Conservation (phyloP, 345 rosid species). For the Psidium guajava region DNA sequence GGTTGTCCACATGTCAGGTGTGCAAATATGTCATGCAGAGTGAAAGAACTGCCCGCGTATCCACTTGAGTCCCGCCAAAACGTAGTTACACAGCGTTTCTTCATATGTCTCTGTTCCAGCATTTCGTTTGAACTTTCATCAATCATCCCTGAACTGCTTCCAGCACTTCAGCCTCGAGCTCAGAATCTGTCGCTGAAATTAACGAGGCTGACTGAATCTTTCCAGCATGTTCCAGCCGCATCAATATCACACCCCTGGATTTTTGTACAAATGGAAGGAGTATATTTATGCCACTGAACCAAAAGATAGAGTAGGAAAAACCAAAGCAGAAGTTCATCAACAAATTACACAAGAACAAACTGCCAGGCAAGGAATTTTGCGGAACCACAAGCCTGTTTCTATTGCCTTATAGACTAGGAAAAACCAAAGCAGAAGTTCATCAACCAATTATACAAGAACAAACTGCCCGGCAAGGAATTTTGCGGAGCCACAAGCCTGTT, state of each 20-base stretch:
- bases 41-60: not conserved
- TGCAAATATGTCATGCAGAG: not conserved
- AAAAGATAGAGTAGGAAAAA: not conserved
- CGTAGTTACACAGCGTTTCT: not conserved
- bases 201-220: slow-evolving; percentile 90
- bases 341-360: not conserved
- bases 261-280: not conserved
- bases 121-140: not conserved
- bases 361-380: not conserved
- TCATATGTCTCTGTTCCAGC: not conserved
- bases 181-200: slow-evolving; percentile 54
- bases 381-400: too few relatives aligned
- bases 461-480: not conserved
- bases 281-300: not conserved
- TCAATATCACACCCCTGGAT: slow-evolving; percentile 80
- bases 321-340: not conserved
- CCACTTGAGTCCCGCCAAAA: not conserved
- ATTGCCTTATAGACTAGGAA: not conserved
- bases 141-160: not conserved
- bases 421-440: not conserved
- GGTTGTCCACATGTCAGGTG: not conserved
- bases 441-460: not conserved
- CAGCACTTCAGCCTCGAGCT: slow-evolving; percentile 13
- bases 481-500: too few relatives aligned
- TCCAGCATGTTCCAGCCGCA: slow-evolving; percentile 84